phyloP scores from a whole-genome alignment of 257 asterid genomes.

The Anisodus acutangulus region DNA sequence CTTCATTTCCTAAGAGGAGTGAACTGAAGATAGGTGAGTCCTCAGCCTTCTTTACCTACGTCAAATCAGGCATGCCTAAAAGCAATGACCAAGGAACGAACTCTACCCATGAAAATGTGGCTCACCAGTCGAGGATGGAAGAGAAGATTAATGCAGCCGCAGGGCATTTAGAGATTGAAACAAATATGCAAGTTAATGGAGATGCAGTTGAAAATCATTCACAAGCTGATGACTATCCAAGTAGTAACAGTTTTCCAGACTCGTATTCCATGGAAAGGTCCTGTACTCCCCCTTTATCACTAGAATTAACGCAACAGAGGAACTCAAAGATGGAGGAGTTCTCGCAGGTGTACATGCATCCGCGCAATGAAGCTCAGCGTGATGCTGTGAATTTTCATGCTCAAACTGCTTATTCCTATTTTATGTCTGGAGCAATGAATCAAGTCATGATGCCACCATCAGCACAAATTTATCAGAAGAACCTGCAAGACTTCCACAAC shows the following conservation, averaged over 20 bases:
- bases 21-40: constrained; percentile 84
- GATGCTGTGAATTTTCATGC: constrained; percentile 51
- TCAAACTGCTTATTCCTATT: constrained; percentile 63
- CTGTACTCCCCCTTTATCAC: constrained; percentile 58
- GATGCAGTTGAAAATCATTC: constrained; percentile 43
- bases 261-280: constrained; percentile 58
- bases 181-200: constrained; percentile 38
- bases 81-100: constrained; percentile 46
- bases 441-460: constrained; percentile 62
- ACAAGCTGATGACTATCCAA: constrained; percentile 51
- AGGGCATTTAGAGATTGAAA: constrained; percentile 42
- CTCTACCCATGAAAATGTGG: constrained; percentile 40
- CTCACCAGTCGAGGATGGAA: constrained; percentile 37
- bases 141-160: constrained; percentile 39
- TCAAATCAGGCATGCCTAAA: constrained; percentile 65
- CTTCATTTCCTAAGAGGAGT: constrained; percentile 64
- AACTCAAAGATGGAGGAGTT: constrained; percentile 50
- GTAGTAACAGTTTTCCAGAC: constrained; percentile 51
- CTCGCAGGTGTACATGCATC: constrained; percentile 49
- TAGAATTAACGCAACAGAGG: constrained; percentile 55
- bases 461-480: constrained; percentile 53
- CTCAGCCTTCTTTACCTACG: constrained; percentile 92
- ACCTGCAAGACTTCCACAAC: constrained; percentile 52
- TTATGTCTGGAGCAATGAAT: constrained; percentile 66
- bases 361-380: constrained; percentile 50